Conservation (phyloP, 2,329 filamentous ascomycete genomes). For the Aspergillus sp. region DNA sequence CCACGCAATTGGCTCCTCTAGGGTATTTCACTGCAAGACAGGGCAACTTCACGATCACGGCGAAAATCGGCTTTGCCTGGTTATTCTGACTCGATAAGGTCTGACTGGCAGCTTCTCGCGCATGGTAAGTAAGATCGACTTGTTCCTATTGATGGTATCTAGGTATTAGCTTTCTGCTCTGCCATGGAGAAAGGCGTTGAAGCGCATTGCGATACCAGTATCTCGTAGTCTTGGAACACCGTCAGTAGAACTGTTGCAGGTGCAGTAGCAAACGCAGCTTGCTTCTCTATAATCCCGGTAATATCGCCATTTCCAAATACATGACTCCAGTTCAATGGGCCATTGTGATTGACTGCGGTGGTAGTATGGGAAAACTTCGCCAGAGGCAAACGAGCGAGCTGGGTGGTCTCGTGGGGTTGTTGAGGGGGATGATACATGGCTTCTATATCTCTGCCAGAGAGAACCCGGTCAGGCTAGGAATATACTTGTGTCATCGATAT, state of each 20-base stretch:
- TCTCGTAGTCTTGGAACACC: slow-evolving; percentile 25
- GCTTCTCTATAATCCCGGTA: slow-evolving; percentile 27
- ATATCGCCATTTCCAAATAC: slow-evolving; percentile 31
- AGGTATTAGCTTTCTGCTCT: neutral
- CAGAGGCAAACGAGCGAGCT: slow-evolving; percentile 20
- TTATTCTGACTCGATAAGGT: slow-evolving; percentile 9
- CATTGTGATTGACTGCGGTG: slow-evolving; percentile 27
- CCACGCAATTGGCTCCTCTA: slow-evolving; percentile 20
- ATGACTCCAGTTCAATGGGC: slow-evolving; percentile 39
- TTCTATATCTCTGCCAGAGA: neutral
- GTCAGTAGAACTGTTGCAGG: slow-evolving; percentile 21
- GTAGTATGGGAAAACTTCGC: slow-evolving; percentile 41
- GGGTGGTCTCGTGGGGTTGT: slow-evolving; percentile 4
- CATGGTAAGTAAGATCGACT: slow-evolving; percentile 30
- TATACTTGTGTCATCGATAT: neutral
- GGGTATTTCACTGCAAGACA: slow-evolving; percentile 39
- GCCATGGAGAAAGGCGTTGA: neutral
- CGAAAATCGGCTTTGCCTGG: slow-evolving; percentile 24
- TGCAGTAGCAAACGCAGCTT: slow-evolving; percentile 3
- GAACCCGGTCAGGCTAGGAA: neutral
- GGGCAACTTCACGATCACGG: slow-evolving; percentile 38
- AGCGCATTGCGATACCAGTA: slow-evolving; percentile 25
- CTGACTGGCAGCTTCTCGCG: slow-evolving; percentile 16
- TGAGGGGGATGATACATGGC: slow-evolving; percentile 10
- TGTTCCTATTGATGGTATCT: slow-evolving; percentile 29